Evolutionary conservation across 23 red algal species (phyloP).

Genomic region (Pyropia yezoensis): DNA sequence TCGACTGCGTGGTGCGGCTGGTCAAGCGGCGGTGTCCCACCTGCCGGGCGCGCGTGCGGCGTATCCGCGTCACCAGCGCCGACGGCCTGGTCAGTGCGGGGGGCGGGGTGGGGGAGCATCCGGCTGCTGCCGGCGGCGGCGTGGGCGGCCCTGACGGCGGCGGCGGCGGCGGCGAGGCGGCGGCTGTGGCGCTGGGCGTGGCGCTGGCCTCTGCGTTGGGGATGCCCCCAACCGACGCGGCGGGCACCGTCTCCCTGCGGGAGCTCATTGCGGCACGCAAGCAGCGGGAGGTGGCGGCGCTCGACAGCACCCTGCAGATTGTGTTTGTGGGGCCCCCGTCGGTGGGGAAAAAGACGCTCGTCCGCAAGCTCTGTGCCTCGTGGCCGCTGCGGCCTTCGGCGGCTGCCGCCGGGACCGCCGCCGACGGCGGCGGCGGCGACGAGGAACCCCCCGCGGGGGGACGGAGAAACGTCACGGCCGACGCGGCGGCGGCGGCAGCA

Average conservation of each 20-base stretch:
- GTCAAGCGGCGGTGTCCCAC: conserved; percentile 72
- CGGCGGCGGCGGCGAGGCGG: neutral
- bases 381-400: conserved; percentile 1
- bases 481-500: no score
- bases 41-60: conserved; percentile 50
- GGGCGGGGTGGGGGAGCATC: no score
- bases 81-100: neutral
- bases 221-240: conserved; percentile 2
- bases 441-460: no score
- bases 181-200: neutral
- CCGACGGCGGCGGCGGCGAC: no score
- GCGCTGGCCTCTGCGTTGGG: neutral
- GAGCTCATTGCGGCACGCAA: conserved; percentile 55
- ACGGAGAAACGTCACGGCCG: no score
- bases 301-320: conserved; percentile 65
- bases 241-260: conserved; percentile 28
- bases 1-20: conserved; percentile 55
- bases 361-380: conserved; percentile 35
- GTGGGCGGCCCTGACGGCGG: neutral
- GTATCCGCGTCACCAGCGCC: conserved; percentile 16
- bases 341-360: conserved; percentile 59
- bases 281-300: conserved; percentile 33
- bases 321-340: conserved; percentile 58
- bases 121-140: neutral
- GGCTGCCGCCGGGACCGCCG: neutral